phyloP scores from a whole-genome alignment of 116 monocot species.

The Zostera marina region DNA sequence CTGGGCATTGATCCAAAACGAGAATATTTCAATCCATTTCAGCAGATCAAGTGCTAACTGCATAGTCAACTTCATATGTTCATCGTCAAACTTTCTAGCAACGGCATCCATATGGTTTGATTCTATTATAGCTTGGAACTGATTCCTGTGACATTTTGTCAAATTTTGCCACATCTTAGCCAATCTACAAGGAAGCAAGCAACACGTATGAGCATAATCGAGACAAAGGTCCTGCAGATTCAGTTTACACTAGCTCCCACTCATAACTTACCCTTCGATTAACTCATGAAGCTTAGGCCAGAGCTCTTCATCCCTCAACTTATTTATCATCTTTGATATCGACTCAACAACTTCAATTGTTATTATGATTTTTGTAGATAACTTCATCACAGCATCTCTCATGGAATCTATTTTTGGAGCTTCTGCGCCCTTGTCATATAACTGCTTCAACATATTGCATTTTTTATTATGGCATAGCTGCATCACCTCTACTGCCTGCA shows the following conservation, averaged over 20 bases:
- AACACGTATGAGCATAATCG: background rate
- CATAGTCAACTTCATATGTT: constrained; percentile 25
- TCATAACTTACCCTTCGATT: constrained; percentile 61
- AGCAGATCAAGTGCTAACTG: constrained; percentile 45
- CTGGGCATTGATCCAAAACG: constrained; percentile 51
- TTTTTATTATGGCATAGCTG: constrained; percentile 43
- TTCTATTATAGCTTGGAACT: constrained; percentile 50
- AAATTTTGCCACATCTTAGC: constrained; percentile 59
- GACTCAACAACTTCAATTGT: constrained; percentile 63
- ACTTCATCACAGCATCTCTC: constrained; percentile 33
- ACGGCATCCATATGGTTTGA: constrained; percentile 42
- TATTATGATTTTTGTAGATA: constrained; percentile 74
- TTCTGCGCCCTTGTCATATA: constrained; percentile 63
- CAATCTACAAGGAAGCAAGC: constrained; percentile 30
- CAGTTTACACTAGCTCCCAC: no score
- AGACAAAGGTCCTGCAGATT: background rate
- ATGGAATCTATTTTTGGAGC: constrained; percentile 40
- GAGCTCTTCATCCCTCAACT: constrained; percentile 84
- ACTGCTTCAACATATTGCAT: constrained; percentile 24
- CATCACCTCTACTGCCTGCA: constrained; percentile 82
- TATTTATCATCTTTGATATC: constrained; percentile 66
- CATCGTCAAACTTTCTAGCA: constrained; percentile 27
- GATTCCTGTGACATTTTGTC: constrained; percentile 60
- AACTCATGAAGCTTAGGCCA: constrained; percentile 75
- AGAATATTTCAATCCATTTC: constrained; percentile 50